A percentile compares a stretch with the other conserved stretches of the same genome.
Conservation (phyloP, 495 filamentous ascomycete species). For the Penicillium malachiteum region DNA sequence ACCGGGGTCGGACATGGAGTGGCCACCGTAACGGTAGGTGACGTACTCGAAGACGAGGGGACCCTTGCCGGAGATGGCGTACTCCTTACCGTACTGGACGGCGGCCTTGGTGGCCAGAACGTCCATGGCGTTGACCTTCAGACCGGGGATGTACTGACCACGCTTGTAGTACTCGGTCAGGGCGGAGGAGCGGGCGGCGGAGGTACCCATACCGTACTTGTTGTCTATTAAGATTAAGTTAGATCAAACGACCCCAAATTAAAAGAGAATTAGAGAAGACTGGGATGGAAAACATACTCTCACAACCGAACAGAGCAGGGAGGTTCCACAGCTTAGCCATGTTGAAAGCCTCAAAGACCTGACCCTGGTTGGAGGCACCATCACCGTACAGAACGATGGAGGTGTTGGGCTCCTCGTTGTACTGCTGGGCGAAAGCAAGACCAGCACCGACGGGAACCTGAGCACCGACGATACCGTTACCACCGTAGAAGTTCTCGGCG, state of each 20-base stretch:
- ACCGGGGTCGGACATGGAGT: slow-evolving; percentile 99
- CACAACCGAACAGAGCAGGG: slow-evolving; percentile 92
- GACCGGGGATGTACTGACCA: slow-evolving; percentile 98
- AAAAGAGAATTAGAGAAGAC: background rate
- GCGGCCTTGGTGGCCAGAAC: slow-evolving; percentile 97
- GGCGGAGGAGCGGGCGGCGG: slow-evolving; percentile 88
- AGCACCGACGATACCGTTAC: slow-evolving; percentile 98
- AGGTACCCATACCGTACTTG: slow-evolving; percentile 99
- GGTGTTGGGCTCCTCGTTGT: slow-evolving; percentile 78
- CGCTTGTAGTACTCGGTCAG: slow-evolving; percentile 99
- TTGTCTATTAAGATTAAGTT: slow-evolving; percentile 64
- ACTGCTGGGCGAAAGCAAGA: slow-evolving; percentile 95
- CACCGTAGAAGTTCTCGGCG: slow-evolving; percentile 94
- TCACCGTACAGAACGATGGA: slow-evolving; percentile 94
- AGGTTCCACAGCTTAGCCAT: slow-evolving; percentile 99
- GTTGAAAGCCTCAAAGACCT: slow-evolving; percentile 99
- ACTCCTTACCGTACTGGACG: slow-evolving; percentile 86
- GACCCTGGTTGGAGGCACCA: slow-evolving; percentile 96
- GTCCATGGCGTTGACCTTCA: slow-evolving; percentile 99
- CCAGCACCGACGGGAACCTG: slow-evolving; percentile 98
- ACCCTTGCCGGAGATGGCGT: slow-evolving; percentile 74
- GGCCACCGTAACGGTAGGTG: slow-evolving; percentile 97
- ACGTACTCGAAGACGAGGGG: slow-evolving; percentile 97
- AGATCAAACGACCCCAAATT: slow-evolving; percentile 12
- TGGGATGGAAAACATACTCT: slow-evolving; percentile 65